Evolutionary conservation across 2,329 filamentous ascomycete genomes (phyloP), one percentile per base, ranked within the genome.

Genomic region (Penicillium glabrum): DNA sequence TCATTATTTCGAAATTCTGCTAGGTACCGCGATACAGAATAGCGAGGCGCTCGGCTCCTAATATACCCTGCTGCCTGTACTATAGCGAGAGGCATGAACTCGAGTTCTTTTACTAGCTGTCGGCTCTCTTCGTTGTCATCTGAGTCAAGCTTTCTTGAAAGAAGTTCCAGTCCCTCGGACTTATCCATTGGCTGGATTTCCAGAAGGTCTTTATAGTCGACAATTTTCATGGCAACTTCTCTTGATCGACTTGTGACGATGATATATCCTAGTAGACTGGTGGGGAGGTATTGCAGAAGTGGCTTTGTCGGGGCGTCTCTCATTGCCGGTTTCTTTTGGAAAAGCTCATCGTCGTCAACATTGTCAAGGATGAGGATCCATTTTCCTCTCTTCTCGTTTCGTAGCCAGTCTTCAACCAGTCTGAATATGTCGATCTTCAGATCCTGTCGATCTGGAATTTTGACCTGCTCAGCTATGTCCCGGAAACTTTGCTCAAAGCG

Each of bases 401-500:
- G 45, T 5, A 69, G 59, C 63, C 65, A 69, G 33, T 58, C 44
- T 19, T 59, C n/a, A 3, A 70, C 54, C 6, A 69, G 66, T 46
- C 65, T 21, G 43, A 75, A 68, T 21, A 75, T 65, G 56, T 77
- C 61, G 9, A 63, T 63, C 1, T 61, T 59, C 5, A 69, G 69
- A 56, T 75, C 58, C 24, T 66, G 33, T 6, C 70, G 65, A 3
- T 66, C 65, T 7, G 61, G 54, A 9, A 77, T 56, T 55, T 68
- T 68, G 7, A 69, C 60, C 1, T 37, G 46, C 26, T 71, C 61
- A 19, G 72, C 71, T 60, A 78, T 70, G n/a, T 72, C 64, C 52
- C 60, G 65, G 53, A 66, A 75, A 27, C 66, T 65, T 48, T 74
- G 65, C 57, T 76, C 68, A 41, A 76, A 72, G 5, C 71, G 64